A percentile compares a stretch with the other conserved stretches of the same genome.
Conservation (phyloP, 1,284 basidiomycete genomes). For the Leccinum pachyderme region DNA sequence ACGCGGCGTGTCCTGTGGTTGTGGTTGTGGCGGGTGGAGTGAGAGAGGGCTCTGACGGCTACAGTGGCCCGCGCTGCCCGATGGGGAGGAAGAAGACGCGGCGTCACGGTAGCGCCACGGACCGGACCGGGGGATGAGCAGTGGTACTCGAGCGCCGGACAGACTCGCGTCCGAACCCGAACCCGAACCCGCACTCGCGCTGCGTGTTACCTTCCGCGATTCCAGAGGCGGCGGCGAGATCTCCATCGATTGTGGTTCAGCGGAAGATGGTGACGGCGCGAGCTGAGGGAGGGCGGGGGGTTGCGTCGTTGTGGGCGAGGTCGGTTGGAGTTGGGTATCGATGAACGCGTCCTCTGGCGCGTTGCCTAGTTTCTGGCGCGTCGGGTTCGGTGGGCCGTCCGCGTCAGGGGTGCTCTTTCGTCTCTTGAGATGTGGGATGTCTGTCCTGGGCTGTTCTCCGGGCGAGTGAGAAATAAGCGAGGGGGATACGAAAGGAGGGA, state of each 20-base stretch:
- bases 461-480: background rate
- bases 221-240: constrained; percentile 6
- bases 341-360: background rate
- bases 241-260: background rate
- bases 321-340: background rate
- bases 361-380: constrained; percentile 17
- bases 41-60: background rate
- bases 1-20: background rate
- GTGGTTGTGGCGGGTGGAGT: background rate
- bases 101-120: background rate
- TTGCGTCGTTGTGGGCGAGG: background rate
- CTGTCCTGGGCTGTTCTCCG: constrained; percentile 14
- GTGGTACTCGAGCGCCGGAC: background rate
- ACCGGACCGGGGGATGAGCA: background rate
- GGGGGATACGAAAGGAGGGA: background rate
- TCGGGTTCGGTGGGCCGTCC: constrained; percentile 4
- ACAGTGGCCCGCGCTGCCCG: background rate
- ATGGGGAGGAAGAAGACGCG: background rate
- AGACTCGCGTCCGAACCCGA: background rate
- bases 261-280: background rate
- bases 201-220: background rate
- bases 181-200: background rate
- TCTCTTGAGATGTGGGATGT: constrained; percentile 16
- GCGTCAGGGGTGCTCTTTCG: background rate
- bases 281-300: no score